These are phyloP conservation scores for Colletotrichum sp. DNA, from an alignment of 2,329 filamentous ascomycete genomes.

Conservation along the genomic window DNA sequence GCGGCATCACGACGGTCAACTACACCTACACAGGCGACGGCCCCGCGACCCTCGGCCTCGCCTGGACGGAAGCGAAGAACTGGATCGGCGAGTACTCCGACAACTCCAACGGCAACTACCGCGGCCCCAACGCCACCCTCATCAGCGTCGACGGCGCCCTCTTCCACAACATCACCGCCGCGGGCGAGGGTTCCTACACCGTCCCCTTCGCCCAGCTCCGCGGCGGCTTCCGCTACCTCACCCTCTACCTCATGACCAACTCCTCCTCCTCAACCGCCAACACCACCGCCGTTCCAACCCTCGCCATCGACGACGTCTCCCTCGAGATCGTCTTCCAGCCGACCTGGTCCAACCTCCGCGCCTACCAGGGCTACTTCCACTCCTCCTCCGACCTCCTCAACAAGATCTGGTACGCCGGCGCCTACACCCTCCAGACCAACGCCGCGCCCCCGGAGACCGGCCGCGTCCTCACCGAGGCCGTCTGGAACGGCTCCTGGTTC, in stretches of 20 bases:
- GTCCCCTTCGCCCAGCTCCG: slow-evolving; percentile 43
- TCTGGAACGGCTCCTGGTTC: slow-evolving; percentile 27
- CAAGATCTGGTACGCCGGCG: slow-evolving; percentile 56
- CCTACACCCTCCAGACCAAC: slow-evolving; percentile 48
- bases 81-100: slow-evolving; percentile 53
- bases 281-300: background rate
- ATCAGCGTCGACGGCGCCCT: slow-evolving; percentile 46
- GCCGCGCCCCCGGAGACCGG: slow-evolving; percentile 24
- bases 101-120: slow-evolving; percentile 48
- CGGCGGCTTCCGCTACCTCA: slow-evolving; percentile 60
- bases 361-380: slow-evolving; percentile 61
- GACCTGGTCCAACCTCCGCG: slow-evolving; percentile 49
- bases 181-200: slow-evolving; percentile 35
- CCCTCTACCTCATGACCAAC: slow-evolving; percentile 38
- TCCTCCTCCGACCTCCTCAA: slow-evolving; percentile 55
- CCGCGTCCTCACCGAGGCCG: slow-evolving; percentile 22
- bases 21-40: slow-evolving; percentile 45
- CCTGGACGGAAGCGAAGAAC: slow-evolving; percentile 53
- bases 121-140: slow-evolving; percentile 32
- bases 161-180: slow-evolving; percentile 41
- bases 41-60: slow-evolving; percentile 44
- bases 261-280: background rate
- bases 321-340: slow-evolving; percentile 44
- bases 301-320: slow-evolving; percentile 35
- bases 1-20: slow-evolving; percentile 57